Base-by-base conservation (phyloP, 2,329 filamentous ascomycete species). In the Stachybotrys chlorohalonatus region DNA sequence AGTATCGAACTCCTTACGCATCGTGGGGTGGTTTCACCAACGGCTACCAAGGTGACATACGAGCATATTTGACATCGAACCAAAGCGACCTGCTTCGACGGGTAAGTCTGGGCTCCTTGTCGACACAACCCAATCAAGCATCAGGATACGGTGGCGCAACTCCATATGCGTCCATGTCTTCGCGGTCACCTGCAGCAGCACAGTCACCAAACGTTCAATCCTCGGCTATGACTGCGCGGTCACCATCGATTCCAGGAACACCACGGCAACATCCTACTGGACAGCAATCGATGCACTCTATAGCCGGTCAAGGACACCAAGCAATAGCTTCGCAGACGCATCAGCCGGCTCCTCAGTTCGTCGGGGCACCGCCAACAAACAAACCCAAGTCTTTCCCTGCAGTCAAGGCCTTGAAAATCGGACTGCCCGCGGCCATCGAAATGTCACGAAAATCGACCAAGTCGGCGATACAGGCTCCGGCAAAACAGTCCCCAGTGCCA, bases 1-100 rank as follows among this genome's bases (percentile, higher is more conserved):
- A 77, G 53, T 85, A 86, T 56, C 75, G 79, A 52, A 83, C 80
- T 5, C 83, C 83, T 1, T 86, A 85, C 62, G 75, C 78, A 15
- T 70, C 74, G 1, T 75, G 71, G 68, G 77, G 79, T 30, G 82
- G 81, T 0, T 84, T 84, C 60, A 82, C 78, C 39, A 85, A 85
- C 57, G 81, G 80, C 5, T 83, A 84, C 55, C 79, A 83, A 64
- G 79, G 78, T 17, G 77, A 77, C 51, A 57, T 77, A 16, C 70
- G 72, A 51, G 73, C 74, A 16, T 75, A 79, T 55, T 57, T 79
- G 49, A 72, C 76, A 66, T 59, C 64, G 11, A 67, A 64, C 51
- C 63, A 64, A 16, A 59, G 61, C 16, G 62, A 66, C 7, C 51
- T 65, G n/a, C 52, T 67, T 42, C 61, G 61, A 50, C 71, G 69